Evolutionary conservation across 345 rosid genomes (phyloP).

Genomic region (Populus davidiana): DNA sequence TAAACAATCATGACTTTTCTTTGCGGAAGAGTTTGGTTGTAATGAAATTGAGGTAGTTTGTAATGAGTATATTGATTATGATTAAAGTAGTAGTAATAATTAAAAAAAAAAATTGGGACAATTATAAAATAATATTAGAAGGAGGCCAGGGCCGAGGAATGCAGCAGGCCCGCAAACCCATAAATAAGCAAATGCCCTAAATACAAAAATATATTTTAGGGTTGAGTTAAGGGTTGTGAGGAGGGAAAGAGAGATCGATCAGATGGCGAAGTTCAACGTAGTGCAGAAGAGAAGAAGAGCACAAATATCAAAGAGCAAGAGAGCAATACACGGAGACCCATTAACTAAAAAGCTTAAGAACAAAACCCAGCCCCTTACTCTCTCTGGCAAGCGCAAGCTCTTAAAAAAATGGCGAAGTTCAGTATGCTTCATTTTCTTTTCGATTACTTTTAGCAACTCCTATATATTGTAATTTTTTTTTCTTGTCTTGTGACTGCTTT

Average conservation of each 20-base stretch:
- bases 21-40: no score
- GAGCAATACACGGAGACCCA: slow-evolving; percentile 68
- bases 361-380: slow-evolving; percentile 38
- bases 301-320: slow-evolving; percentile 47
- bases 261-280: slow-evolving; percentile 85
- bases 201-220: no score
- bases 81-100: no score
- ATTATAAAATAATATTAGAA: no score
- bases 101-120: no score
- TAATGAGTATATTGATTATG: no score
- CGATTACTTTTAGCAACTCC: not conserved
- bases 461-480: not conserved
- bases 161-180: no score
- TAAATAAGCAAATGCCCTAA: no score
- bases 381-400: slow-evolving; percentile 76
- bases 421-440: slow-evolving; percentile 27
- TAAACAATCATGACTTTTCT: no score
- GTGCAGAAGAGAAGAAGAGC: slow-evolving; percentile 73
- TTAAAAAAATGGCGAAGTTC: slow-evolving; percentile 64
- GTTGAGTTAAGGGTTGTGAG: not conserved
- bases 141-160: no score
- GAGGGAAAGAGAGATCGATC: not conserved
- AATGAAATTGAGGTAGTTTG: no score
- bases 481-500: not conserved
- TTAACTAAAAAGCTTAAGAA: slow-evolving; percentile 50